Evolutionary conservation across 192 early-diverging fungal genomes (phyloP), one percentile per base, ranked within the genome.

Genomic region (Pilaira anomala): DNA sequence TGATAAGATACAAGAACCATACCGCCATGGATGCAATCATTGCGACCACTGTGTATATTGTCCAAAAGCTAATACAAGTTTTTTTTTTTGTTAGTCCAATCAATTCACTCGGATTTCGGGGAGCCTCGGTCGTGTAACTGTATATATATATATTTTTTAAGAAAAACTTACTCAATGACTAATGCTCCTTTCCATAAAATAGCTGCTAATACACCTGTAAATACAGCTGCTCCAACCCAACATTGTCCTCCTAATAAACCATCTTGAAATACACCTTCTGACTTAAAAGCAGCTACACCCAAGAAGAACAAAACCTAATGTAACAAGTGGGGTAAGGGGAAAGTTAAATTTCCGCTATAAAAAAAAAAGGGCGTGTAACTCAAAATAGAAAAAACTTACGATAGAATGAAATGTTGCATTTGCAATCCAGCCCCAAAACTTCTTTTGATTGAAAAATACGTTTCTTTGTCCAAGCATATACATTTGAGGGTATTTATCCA

Each of bases 401-500:
- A 95, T 66, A 19, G 96, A 97, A 80, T 98, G 94, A 70, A 82
- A 92, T 66, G 96, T 92, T 18, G 93, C 93, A 71, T 96, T 98
- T 66, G 80, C 66, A 28, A 93, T 89, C 89, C 92, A 97, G 25
- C 86, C 83, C 93, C 94, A 97, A 77, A 98, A 98, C 21, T 82
- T 80, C 44, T 77, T 80, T 62, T 88, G 85, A 76, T 95, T 96
- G 80, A 96, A 91, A 59, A 89, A 91, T 63, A 82, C 75, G 45
- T 79, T 82, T 40, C 71, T 78, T 71, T 85, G 81, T 21, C 88
- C 88, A 52, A 91, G 80, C 86, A 85, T 86, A 74, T 98, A 98
- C 85, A 98, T 87, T 79, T 98, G 95, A 11, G 97, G 97, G 70
- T 98, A 98, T 30, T 86, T 85, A 72, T 98, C 95, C 36, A 98